Base-by-base conservation (phyloP, 192 early-diverging fungal genomes). In the Dissophora globulifera region DNA sequence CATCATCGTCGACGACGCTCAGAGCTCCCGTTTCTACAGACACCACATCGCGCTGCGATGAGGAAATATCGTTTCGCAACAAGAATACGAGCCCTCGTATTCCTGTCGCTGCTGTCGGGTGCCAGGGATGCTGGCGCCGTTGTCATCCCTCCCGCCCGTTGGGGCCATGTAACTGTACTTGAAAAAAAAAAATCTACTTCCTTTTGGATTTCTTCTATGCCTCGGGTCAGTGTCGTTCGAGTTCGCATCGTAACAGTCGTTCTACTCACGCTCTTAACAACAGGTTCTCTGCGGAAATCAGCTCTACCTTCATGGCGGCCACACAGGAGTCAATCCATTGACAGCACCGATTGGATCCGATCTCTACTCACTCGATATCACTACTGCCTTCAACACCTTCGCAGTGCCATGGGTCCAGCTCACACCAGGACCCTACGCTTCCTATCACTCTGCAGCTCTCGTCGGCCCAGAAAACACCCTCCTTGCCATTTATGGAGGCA, bases 121-220 rank as follows among this genome's bases (percentile, higher is more conserved):
- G 16, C 43, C 4, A 12, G 19, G n/a, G 22, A 5, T 16, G 16
- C 20, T 1, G n/a, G 47, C 25, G 57, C 63, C 17, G 22, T 66
- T 4, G 70, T 75, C 26, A 60, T 54, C 32, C 70, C 70, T 7
- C 62, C 70, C 42, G 25, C 70, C 22, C 54, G 70, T 15, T 75
- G 62, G 56, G 70, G 70, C 55, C 70, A 75, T 42, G 57, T 75
- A 33, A 65, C 70, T 15, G 70, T 75, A 71, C n/a, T n/a, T n/a
- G n/a, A n/a, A 38, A 38, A 13, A 6, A 38, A 13, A 38, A 13
- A 7, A 30, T 30, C 11, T 27, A 26, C 19, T 20, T 38, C 20
- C n/a, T 52, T 29, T 16, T n/a, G n/a, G n/a, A n/a, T n/a, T n/a
- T n/a, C n/a, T n/a, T n/a, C n/a, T n/a, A n/a, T n/a, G n/a, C n/a